These are phyloP conservation scores for Salix exigua DNA, from an alignment of 345 rosid species.

Conservation along the genomic window DNA sequence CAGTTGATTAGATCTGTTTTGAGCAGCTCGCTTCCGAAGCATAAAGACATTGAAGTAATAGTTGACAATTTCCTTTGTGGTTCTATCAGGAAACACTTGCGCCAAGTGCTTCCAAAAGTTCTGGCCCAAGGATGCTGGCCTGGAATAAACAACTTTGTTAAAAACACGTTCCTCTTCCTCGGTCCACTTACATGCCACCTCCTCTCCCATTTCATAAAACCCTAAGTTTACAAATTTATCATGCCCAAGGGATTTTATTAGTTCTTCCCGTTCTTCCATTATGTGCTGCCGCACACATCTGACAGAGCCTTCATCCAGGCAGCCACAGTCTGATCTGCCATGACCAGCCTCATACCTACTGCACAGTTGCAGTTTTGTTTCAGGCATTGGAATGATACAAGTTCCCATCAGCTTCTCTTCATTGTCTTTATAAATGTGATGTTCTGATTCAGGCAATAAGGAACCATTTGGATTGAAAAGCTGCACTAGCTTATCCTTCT, in stretches of 20 bases:
- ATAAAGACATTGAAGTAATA: slow-evolving; percentile 74
- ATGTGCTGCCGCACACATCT: slow-evolving; percentile 64
- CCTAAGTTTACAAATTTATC: slow-evolving; percentile 53
- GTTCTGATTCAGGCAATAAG: not conserved
- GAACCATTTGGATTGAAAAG: slow-evolving; percentile 7
- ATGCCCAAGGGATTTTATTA: slow-evolving; percentile 41
- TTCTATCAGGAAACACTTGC: slow-evolving; percentile 48
- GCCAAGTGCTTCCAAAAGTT: slow-evolving; percentile 65
- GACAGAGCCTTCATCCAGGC: slow-evolving; percentile 54
- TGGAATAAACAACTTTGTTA: slow-evolving; percentile 57
- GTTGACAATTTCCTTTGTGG: slow-evolving; percentile 59
- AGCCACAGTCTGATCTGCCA: slow-evolving; percentile 37
- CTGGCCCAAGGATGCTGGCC: slow-evolving; percentile 46
- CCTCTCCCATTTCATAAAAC: slow-evolving; percentile 71
- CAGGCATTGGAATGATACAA: slow-evolving; percentile 13
- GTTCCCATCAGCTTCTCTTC: slow-evolving; percentile 16
- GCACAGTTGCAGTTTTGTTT: not conserved
- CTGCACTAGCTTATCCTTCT: slow-evolving; percentile 17
- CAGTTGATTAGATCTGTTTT: slow-evolving; percentile 48
- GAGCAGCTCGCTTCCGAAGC: slow-evolving; percentile 55
- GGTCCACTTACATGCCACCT: slow-evolving; percentile 50
- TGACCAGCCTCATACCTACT: slow-evolving; percentile 26
- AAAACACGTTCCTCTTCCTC: slow-evolving; percentile 55
- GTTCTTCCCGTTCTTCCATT: slow-evolving; percentile 49
- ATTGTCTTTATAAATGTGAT: not conserved